phyloP scores from a whole-genome alignment of 2,329 filamentous ascomycete species.

The Myriosclerotinia scirpicola region DNA sequence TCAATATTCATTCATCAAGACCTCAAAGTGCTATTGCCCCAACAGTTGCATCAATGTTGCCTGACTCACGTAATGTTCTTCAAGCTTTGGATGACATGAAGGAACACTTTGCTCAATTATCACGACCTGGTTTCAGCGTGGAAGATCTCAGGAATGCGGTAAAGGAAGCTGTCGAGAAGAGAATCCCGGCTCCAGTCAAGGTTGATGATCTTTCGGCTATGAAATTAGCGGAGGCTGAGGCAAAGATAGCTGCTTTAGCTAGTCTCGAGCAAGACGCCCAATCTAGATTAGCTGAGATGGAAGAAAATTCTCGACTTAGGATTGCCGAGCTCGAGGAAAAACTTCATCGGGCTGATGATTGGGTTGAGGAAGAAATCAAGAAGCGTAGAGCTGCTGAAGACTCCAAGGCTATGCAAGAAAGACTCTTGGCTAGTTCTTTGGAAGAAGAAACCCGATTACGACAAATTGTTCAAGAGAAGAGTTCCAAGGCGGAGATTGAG shows the following conservation, averaged over 20 bases:
- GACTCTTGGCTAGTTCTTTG: constrained; percentile 62
- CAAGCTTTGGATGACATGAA: constrained; percentile 67
- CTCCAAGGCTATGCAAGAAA: constrained; percentile 48
- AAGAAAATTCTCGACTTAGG: constrained; percentile 25
- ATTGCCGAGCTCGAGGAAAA: constrained; percentile 69
- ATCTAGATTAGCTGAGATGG: constrained; percentile 48
- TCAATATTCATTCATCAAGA: constrained; percentile 57
- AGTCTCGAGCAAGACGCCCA: constrained; percentile 58
- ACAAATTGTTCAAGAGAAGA: constrained; percentile 61
- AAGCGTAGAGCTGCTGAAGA: constrained; percentile 67
- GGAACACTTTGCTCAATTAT: constrained; percentile 50
- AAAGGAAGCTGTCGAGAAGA: constrained; percentile 60
- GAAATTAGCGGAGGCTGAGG: constrained; percentile 26
- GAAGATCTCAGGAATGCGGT: constrained; percentile 62
- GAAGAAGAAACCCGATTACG: constrained; percentile 69
- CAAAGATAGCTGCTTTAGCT: constrained; percentile 54
- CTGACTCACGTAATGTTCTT: constrained; percentile 52
- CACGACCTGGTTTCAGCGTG: constrained; percentile 48
- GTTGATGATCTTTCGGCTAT: constrained; percentile 43
- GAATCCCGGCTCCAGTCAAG: constrained; percentile 52
- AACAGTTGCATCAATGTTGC: constrained; percentile 33
- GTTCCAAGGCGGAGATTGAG: constrained; percentile 60
- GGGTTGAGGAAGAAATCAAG: constrained; percentile 62
- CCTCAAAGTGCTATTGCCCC: constrained; percentile 35
- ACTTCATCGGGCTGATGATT: constrained; percentile 61